A percentile compares a stretch with the other conserved stretches of the same genome.
Conservation (phyloP, 1,284 basidiomycete species). For the Puccinia novopanici region DNA sequence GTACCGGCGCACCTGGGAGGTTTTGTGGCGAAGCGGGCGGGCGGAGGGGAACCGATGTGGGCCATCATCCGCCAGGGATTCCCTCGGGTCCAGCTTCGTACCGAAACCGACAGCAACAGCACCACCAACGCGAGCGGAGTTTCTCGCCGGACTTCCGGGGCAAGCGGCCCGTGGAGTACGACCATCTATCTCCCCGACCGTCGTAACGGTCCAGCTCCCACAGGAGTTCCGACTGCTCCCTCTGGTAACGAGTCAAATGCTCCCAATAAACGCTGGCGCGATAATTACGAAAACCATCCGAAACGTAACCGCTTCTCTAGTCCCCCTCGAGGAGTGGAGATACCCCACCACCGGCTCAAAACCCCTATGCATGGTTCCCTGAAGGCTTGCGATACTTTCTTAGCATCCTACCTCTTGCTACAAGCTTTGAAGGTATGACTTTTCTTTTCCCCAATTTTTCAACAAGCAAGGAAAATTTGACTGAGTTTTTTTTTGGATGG, state of each 20-base stretch:
- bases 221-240: background rate
- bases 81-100: constrained; percentile 38
- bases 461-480: background rate
- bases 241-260: constrained; percentile 4
- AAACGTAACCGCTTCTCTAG: constrained; percentile 40
- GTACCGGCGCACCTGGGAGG: constrained; percentile 30
- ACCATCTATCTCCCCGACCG: constrained; percentile 41
- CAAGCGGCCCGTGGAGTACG: constrained; percentile 28
- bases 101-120: constrained; percentile 20
- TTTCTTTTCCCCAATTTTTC: background rate
- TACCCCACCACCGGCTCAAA: constrained; percentile 11
- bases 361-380: constrained; percentile 63
- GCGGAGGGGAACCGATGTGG: background rate
- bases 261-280: constrained; percentile 22
- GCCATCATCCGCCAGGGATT: constrained; percentile 17
- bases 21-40: constrained; percentile 26
- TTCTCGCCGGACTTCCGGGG: constrained; percentile 40
- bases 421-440: constrained; percentile 73
- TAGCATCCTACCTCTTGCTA: constrained; percentile 70
- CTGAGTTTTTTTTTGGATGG: background rate
- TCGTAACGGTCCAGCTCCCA: constrained; percentile 16
- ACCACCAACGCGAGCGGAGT: constrained; percentile 37
- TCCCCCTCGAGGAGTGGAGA: constrained; percentile 29
- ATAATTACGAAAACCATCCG: constrained; percentile 34
- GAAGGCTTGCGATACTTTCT: constrained; percentile 76